Evolutionary conservation across 345 rosid species (phyloP).

Genomic region (Rhodomyrtus tomentosa): DNA sequence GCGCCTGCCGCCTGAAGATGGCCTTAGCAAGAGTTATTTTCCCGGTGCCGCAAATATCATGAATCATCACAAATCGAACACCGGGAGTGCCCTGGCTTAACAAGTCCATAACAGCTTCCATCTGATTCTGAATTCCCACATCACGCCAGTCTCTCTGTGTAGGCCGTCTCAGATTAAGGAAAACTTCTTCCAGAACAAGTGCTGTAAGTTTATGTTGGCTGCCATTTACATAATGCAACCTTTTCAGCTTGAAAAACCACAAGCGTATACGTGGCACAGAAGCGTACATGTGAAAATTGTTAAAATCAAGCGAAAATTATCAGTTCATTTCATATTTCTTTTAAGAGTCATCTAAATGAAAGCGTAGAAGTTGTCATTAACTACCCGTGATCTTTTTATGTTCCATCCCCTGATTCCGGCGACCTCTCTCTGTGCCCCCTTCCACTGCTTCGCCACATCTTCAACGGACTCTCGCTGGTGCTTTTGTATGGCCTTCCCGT

Average conservation of each 20-base stretch:
- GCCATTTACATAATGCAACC: neutral
- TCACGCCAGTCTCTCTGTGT: neutral
- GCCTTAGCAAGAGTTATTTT: neutral
- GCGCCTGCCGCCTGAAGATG: neutral
- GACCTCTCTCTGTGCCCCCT: neutral
- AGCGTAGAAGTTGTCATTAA: rapidly evolving
- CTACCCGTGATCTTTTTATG: neutral
- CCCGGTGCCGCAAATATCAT: neutral
- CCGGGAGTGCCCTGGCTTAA: neutral
- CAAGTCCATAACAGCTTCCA: neutral
- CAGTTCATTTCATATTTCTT: rapidly evolving
- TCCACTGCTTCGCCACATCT: neutral
- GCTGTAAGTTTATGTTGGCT: neutral
- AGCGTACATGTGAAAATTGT: neutral
- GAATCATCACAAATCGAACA: neutral
- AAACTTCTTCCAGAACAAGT: neutral
- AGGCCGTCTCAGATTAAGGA: neutral
- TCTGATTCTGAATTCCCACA: neutral
- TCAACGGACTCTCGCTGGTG: neutral
- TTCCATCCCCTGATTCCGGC: neutral
- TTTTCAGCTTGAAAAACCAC: neutral
- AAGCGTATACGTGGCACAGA: neutral
- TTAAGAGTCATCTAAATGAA: neutral
- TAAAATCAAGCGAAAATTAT: neutral
- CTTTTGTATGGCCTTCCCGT: neutral